Conservation (phyloP, 2,329 filamentous ascomycete species). For the Dendryphion nanum region DNA sequence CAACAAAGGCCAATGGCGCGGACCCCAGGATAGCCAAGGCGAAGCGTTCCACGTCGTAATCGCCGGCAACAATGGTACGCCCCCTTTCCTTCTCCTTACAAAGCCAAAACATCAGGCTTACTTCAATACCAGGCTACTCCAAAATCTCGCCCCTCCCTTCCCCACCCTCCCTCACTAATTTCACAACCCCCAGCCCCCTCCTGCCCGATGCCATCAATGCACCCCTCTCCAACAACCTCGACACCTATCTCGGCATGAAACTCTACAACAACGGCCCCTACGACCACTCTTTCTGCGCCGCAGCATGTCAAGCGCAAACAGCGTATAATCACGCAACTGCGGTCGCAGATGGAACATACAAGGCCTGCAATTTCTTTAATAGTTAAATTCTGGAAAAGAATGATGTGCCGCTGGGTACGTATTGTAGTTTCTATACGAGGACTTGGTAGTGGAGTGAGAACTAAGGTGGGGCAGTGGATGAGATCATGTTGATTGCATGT, state of each 20-base stretch:
- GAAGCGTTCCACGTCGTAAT: conserved; percentile 26
- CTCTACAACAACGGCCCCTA: conserved; percentile 29
- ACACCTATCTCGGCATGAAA: conserved; percentile 28
- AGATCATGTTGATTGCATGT: too few relatives aligned
- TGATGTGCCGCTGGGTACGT: conserved; percentile 36
- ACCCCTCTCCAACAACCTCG: conserved; percentile 13
- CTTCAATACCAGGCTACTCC: conserved; percentile 19
- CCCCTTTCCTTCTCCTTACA: too few relatives aligned
- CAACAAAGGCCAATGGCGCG: conserved; percentile 23
- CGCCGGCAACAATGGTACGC: conserved; percentile 21
- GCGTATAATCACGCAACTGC: conserved; percentile 28
- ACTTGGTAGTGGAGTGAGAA: too few relatives aligned
- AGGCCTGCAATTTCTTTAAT: conserved; percentile 40
- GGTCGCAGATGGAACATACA: conserved; percentile 27
- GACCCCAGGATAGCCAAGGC: conserved; percentile 3
- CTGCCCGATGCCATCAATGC: conserved; percentile 27
- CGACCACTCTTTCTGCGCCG: conserved; percentile 29
- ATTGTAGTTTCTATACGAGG: conserved; percentile 31
- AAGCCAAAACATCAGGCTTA: neutral
- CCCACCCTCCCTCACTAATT: conserved; percentile 10
- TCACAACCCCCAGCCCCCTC: conserved; percentile 13
- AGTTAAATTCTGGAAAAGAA: conserved; percentile 38
- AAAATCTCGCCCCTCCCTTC: conserved; percentile 11
- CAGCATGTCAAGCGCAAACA: conserved; percentile 36
- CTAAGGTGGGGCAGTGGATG: too few relatives aligned